These are phyloP conservation scores for Mortierella claussenii DNA, from an alignment of 192 early-diverging fungal species.

Conservation along the genomic window DNA sequence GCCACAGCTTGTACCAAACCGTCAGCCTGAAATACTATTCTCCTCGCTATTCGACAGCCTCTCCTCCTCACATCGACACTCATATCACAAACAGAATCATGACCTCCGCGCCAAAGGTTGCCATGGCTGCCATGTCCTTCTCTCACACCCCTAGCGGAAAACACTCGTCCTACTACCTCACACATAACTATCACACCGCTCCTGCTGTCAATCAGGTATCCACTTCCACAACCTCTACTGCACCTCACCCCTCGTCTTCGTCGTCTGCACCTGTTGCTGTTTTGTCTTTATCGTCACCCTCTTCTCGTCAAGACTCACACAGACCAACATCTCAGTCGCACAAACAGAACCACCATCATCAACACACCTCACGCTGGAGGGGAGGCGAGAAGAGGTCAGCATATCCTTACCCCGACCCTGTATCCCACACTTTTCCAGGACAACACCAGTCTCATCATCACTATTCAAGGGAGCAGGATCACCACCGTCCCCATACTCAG, in stretches of 20 bases:
- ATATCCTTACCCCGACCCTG: not conserved
- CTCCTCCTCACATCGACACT: no score
- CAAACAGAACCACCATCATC: no score
- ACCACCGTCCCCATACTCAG: not conserved
- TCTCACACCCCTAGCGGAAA: slow-evolving; percentile 8
- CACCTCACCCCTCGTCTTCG: slow-evolving; percentile 6
- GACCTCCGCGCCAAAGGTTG: not conserved
- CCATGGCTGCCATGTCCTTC: slow-evolving; percentile 16
- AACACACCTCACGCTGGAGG: not conserved
- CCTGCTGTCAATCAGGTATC: not conserved
- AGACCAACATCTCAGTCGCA: no score
- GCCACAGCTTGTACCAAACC: no score
- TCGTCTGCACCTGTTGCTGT: not conserved
- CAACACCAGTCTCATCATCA: not conserved
- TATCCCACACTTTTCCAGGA: no score
- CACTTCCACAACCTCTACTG: not conserved
- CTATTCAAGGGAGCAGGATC: no score
- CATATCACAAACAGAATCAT: not conserved
- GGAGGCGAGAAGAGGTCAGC: not conserved
- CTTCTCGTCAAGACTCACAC: not conserved
- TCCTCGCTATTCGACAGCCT: no score
- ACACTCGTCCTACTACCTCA: slow-evolving; percentile 22
- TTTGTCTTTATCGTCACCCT: not conserved
- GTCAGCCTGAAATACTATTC: no score
- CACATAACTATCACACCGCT: slow-evolving; percentile 4